Evolutionary conservation across 225 moss, liverwort and hornwort genomes (phyloP).

Genomic region (Physcomitrium patens): DNA sequence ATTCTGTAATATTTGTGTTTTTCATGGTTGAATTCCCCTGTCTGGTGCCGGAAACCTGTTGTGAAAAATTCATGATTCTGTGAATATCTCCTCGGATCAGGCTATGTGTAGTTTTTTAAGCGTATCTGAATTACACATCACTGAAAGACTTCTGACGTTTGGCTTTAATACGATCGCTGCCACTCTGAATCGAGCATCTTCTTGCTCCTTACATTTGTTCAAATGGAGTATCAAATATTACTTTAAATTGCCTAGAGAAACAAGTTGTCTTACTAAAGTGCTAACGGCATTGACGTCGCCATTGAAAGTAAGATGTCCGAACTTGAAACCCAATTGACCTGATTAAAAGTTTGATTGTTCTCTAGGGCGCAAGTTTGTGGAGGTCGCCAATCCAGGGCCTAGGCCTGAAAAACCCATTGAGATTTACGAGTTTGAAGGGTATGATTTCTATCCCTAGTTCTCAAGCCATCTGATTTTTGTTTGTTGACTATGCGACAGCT

Average conservation of each 20-base stretch:
- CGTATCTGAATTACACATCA: background rate
- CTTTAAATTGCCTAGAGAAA: too few relatives aligned
- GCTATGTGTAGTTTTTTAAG: background rate
- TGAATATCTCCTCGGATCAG: constrained; percentile 10
- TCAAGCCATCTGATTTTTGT: background rate
- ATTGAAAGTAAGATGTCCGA: background rate
- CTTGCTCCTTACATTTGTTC: background rate
- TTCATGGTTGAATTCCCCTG: background rate
- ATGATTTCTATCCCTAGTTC: constrained; percentile 16
- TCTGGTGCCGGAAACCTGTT: background rate
- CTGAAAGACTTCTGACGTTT: background rate
- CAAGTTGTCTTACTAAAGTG: too few relatives aligned
- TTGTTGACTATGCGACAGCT: background rate
- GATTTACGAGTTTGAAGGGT: constrained; percentile 98
- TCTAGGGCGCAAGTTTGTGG: constrained; percentile 85
- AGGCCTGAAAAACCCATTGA: constrained; percentile 91
- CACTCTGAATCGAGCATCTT: background rate
- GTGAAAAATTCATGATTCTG: background rate
- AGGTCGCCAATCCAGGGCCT: constrained; percentile 69
- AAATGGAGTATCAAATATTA: too few relatives aligned
- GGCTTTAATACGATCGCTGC: background rate
- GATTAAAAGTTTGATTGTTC: background rate
- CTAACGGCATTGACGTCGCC: background rate
- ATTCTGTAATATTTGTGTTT: background rate
- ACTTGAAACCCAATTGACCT: background rate